phyloP scores from a whole-genome alignment of 1,284 basidiomycete species.

The Trichosporon sp. region DNA sequence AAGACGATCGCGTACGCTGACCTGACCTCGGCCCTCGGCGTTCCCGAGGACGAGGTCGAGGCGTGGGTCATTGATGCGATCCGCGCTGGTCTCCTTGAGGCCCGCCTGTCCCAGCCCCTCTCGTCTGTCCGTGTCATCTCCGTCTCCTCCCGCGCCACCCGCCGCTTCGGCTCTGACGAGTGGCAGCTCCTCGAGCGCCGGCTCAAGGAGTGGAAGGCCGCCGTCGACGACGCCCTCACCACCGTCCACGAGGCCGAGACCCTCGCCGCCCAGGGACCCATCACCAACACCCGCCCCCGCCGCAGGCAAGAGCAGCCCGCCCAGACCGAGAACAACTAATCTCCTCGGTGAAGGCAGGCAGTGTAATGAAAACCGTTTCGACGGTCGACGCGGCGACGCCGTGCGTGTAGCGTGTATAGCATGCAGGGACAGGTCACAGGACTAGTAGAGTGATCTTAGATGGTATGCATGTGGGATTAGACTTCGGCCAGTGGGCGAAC shows the following conservation, averaged over 20 bases:
- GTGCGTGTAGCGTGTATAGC: constrained; percentile 17
- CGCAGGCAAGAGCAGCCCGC: constrained; percentile 33
- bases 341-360: background rate
- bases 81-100: constrained; percentile 75
- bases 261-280: constrained; percentile 41
- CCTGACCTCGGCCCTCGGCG: constrained; percentile 70
- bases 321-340: constrained; percentile 15
- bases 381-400: constrained; percentile 1
- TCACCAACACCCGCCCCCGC: constrained; percentile 33
- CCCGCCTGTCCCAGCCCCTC: constrained; percentile 80
- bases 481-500: background rate
- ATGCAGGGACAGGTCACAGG: constrained; percentile 19
- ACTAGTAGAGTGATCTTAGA: constrained; percentile 20
- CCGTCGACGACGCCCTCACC: constrained; percentile 48
- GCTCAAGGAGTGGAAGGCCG: constrained; percentile 73
- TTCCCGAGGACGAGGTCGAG: constrained; percentile 74
- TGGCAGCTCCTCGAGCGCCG: constrained; percentile 82
- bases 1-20: constrained; percentile 73
- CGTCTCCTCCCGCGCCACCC: constrained; percentile 64
- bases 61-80: constrained; percentile 92
- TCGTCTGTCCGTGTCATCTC: constrained; percentile 75
- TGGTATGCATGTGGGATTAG: constrained; percentile 20
- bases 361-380: constrained; percentile 9
- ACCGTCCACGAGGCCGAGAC: constrained; percentile 53
- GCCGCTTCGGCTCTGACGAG: constrained; percentile 74